phyloP scores from a whole-genome alignment of 768 basidiomycete genomes.

The Collybiopsis confluens region DNA sequence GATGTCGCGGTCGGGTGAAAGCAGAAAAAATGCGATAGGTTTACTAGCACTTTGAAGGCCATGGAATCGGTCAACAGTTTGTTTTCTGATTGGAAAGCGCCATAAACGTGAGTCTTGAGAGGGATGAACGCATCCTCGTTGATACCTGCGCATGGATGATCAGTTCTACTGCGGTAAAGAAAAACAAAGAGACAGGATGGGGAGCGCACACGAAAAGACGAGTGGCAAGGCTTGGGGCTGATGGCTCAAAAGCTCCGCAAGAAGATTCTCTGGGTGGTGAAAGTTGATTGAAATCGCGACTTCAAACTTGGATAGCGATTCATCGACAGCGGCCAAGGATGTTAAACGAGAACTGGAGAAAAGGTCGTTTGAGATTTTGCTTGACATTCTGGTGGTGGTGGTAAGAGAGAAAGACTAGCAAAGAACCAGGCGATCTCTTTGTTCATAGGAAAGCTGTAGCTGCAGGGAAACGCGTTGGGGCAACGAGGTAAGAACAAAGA shows the following conservation, averaged over 20 bases:
- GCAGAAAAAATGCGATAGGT: slow-evolving; percentile 3
- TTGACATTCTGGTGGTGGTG: not conserved
- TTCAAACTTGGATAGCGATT: not conserved
- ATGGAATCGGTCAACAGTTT: not conserved
- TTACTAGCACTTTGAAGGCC: not conserved
- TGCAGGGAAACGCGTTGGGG: not conserved
- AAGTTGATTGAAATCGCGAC: not conserved
- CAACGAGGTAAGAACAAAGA: not conserved
- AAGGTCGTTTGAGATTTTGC: not conserved
- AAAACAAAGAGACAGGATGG: not conserved
- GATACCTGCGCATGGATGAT: not conserved
- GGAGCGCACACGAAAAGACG: not conserved
- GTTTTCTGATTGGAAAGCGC: not conserved
- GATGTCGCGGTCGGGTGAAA: not conserved
- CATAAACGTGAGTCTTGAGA: not conserved
- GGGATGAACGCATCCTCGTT: not conserved
- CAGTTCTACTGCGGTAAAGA: not conserved
- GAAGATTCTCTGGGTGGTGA: not conserved
- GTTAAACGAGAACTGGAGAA: slow-evolving; percentile 1
- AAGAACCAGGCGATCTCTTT: not conserved
- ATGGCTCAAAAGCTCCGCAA: not conserved
- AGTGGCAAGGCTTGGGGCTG: not conserved
- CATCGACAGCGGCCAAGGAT: not conserved
- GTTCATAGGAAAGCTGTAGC: not conserved
- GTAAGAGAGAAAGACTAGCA: not conserved